Conservation (phyloP, 768 basidiomycete genomes). For the Sarcodon aspratus region DNA sequence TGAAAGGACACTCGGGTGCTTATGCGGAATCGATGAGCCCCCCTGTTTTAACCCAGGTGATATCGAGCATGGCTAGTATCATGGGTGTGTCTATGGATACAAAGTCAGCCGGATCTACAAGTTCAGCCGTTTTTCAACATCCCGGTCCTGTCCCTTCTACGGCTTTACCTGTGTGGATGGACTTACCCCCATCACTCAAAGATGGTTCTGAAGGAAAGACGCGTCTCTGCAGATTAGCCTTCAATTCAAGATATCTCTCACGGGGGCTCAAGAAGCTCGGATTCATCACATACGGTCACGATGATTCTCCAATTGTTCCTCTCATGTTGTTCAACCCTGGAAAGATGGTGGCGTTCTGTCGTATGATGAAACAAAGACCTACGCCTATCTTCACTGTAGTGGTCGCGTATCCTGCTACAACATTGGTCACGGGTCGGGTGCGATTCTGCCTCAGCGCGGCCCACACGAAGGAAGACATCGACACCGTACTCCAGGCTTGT, state of each 20-base stretch:
- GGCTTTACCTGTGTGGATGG: conserved; percentile 68
- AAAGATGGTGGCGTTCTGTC: conserved; percentile 87
- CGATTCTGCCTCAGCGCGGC: conserved; percentile 91
- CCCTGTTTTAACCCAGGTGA: conserved; percentile 80
- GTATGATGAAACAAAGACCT: conserved; percentile 68
- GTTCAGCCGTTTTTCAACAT: conserved; percentile 23
- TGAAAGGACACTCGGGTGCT: conserved; percentile 68
- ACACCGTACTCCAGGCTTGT: conserved; percentile 72
- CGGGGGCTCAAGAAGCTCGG: conserved; percentile 81
- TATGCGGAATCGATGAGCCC: conserved; percentile 92
- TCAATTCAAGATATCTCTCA: conserved; percentile 91
- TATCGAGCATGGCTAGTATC: conserved; percentile 91
- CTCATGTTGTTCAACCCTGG: conserved; percentile 86
- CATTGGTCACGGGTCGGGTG: conserved; percentile 78
- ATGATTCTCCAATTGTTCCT: conserved; percentile 88
- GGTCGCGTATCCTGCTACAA: conserved; percentile 85
- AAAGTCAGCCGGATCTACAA: conserved; percentile 20
- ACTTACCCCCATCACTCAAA: conserved; percentile 56
- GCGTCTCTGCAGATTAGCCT: conserved; percentile 81
- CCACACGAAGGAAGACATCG: conserved; percentile 97
- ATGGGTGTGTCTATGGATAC: conserved; percentile 62
- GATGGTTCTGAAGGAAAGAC: conserved; percentile 79
- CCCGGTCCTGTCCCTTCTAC: conserved; percentile 62
- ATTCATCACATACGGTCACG: conserved; percentile 92
- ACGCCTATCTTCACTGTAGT: conserved; percentile 85